Percentiles rank a stretch among this genome's conserved stretches.
These are phyloP conservation scores for Lunularia cruciata DNA, from an alignment of 225 moss, liverwort and hornwort species.

Conservation along the genomic window DNA sequence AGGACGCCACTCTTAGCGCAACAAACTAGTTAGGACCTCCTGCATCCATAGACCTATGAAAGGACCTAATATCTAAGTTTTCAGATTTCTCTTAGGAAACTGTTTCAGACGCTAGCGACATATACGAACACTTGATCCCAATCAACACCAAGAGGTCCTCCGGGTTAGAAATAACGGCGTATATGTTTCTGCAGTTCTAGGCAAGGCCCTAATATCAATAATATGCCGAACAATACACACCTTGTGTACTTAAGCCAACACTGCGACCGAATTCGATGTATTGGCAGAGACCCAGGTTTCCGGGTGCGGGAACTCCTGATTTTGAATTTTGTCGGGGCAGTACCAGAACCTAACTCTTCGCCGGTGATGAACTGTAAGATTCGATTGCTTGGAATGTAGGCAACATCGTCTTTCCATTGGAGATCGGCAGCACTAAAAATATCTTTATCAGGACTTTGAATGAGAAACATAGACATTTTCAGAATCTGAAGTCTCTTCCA, in stretches of 20 bases:
- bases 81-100: too few species aligned
- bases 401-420: conserved; percentile 50
- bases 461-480: conserved; percentile 51
- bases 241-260: conserved; percentile 56
- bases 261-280: conserved; percentile 50
- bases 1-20: too few species aligned
- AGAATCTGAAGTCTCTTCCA: conserved; percentile 25
- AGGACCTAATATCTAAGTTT: too few species aligned
- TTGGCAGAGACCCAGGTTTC: conserved; percentile 46
- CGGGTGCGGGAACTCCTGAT: conserved; percentile 48
- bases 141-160: too few species aligned
- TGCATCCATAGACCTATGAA: too few species aligned
- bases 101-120: too few species aligned
- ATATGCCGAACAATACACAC: conserved; percentile 14
- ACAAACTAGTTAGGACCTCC: too few species aligned
- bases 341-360: conserved; percentile 49
- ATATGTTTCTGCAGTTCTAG: too few species aligned
- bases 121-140: too few species aligned
- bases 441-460: conserved; percentile 54
- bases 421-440: conserved; percentile 49
- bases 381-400: conserved; percentile 53
- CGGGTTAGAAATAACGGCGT: too few species aligned
- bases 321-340: conserved; percentile 57
- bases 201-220: background rate
- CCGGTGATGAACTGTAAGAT: conserved; percentile 53